Percentiles rank a stretch among this genome's conserved stretches.
Evolutionary conservation across 1,284 basidiomycete species (phyloP).

Genomic region (Ustilago trichophora): DNA sequence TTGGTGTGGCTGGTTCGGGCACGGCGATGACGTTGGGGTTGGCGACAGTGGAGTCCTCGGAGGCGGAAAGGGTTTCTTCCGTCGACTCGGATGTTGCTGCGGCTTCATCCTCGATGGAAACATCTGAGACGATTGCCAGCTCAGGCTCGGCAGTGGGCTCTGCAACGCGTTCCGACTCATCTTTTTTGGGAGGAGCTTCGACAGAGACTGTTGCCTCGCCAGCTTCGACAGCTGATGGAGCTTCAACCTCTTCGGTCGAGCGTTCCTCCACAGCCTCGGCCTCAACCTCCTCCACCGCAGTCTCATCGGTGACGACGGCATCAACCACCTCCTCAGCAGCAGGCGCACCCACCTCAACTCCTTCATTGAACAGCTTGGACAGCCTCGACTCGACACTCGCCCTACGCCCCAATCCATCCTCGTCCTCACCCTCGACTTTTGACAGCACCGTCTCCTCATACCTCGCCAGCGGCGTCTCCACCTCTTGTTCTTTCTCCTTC

Average conservation of each 20-base stretch:
- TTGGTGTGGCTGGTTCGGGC: too few relatives aligned
- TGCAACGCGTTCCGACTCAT: too few relatives aligned
- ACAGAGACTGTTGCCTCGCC: neutral
- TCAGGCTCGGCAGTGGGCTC: too few relatives aligned
- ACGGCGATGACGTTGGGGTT: too few relatives aligned
- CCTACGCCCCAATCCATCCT: slow-evolving; percentile 1
- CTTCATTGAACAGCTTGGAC: slow-evolving; percentile 17
- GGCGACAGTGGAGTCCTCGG: too few relatives aligned
- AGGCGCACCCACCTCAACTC: neutral
- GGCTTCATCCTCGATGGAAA: too few relatives aligned
- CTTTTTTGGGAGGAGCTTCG: too few relatives aligned
- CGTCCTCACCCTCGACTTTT: neutral
- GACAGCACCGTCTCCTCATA: slow-evolving; percentile 11
- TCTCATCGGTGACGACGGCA: neutral
- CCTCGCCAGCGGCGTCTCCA: slow-evolving; percentile 10
- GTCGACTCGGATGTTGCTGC: too few relatives aligned
- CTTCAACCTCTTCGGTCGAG: neutral
- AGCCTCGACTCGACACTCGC: slow-evolving; percentile 23
- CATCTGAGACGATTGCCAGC: too few relatives aligned
- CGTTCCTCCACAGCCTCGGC: too few relatives aligned
- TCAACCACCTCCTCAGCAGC: neutral
- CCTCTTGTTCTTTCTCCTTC: neutral
- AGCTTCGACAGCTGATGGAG: neutral
- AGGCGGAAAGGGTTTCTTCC: too few relatives aligned
- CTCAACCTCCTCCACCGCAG: neutral